phyloP scores from a whole-genome alignment of 192 early-diverging fungal genomes.

The Pecoramyces ruminantium region DNA sequence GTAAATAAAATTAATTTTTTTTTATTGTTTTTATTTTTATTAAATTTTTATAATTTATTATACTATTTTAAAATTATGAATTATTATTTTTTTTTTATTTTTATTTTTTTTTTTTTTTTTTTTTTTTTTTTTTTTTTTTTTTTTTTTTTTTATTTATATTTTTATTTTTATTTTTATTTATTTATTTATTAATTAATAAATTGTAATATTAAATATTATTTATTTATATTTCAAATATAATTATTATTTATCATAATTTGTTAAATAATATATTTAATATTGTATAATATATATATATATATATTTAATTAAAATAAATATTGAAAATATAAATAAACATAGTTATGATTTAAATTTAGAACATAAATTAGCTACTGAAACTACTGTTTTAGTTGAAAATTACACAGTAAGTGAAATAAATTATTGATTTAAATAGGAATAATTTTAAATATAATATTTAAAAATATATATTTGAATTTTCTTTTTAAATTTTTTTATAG shows the following conservation, averaged over 20 bases:
- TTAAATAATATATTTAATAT: too few relatives aligned
- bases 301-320: too few relatives aligned
- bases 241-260: too few relatives aligned
- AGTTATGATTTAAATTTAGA: constrained; percentile 92
- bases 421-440: neutral
- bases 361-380: constrained; percentile 86
- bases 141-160: too few relatives aligned
- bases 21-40: too few relatives aligned
- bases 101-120: too few relatives aligned
- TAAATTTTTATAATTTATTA: too few relatives aligned
- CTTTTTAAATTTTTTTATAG: constrained; percentile 11
- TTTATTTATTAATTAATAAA: neutral
- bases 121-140: too few relatives aligned
- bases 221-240: neutral
- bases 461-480: neutral
- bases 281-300: neutral
- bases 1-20: constrained; percentile 23
- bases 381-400: constrained; percentile 85
- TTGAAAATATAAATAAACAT: too few relatives aligned
- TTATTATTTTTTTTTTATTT: neutral
- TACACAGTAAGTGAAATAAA: constrained; percentile 52
- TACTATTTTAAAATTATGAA: too few relatives aligned
- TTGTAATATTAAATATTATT: neutral
- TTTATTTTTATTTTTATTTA: neutral
- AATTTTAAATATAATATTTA: neutral